Conservation (phyloP, 768 basidiomycete species). For the Phaffia tasmanica region DNA sequence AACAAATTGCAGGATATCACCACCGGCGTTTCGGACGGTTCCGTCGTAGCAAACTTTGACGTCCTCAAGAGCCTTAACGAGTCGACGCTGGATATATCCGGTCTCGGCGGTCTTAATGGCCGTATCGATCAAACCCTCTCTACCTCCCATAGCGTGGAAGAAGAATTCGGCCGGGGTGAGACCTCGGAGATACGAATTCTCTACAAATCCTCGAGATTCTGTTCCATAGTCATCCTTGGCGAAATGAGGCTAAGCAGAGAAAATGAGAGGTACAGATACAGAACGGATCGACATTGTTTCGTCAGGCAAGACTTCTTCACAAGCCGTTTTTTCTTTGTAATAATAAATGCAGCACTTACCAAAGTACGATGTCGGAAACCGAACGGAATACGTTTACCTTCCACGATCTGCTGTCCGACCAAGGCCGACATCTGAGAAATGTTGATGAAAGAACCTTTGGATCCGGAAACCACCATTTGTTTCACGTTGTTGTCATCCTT, state of each 20-base stretch:
- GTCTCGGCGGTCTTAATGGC: conserved; percentile 99
- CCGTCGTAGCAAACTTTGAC: conserved; percentile 97
- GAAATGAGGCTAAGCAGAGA: conserved; percentile 62
- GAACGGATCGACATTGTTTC: neutral
- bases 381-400: conserved; percentile 95
- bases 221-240: conserved; percentile 98
- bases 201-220: conserved; percentile 94
- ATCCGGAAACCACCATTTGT: conserved; percentile 99
- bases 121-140: conserved; percentile 97
- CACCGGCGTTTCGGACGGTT: conserved; percentile 91
- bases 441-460: conserved; percentile 93
- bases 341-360: neutral
- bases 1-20: conserved; percentile 88
- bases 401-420: conserved; percentile 96
- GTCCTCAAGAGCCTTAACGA: conserved; percentile 96
- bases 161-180: conserved; percentile 97
- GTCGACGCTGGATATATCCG: conserved; percentile 93
- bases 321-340: neutral
- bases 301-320: neutral
- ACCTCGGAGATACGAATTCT: conserved; percentile 94
- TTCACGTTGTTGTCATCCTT: conserved; percentile 99
- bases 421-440: conserved; percentile 99
- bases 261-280: neutral
- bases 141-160: conserved; percentile 99
- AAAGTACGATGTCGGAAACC: conserved; percentile 93